These are phyloP conservation scores for Ogataea trehaloabstinens DNA, from an alignment of 805 yeast species.

Conservation along the genomic window DNA sequence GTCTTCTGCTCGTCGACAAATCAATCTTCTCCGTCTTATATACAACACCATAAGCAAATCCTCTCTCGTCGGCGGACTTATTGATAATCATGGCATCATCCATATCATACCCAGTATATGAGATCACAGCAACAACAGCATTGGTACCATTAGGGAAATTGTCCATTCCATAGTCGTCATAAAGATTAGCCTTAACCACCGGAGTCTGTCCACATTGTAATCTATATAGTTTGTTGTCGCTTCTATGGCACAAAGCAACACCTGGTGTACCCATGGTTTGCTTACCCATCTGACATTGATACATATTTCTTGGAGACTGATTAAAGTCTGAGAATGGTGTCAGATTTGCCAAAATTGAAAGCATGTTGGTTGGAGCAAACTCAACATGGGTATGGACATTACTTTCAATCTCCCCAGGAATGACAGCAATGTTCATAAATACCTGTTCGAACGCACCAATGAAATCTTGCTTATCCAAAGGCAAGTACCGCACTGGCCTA, in stretches of 20 bases:
- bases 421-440: slow-evolving; percentile 92
- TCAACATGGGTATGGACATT: slow-evolving; percentile 91
- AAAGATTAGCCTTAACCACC: slow-evolving; percentile 87
- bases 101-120: slow-evolving; percentile 99
- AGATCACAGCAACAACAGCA: slow-evolving; percentile 98
- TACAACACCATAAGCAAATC: slow-evolving; percentile 96
- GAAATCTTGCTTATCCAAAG: slow-evolving; percentile 76
- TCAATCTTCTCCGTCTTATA: slow-evolving; percentile 94
- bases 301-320: slow-evolving; percentile 99
- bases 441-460: slow-evolving; percentile 98
- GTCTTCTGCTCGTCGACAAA: slow-evolving; percentile 67
- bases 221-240: slow-evolving; percentile 91
- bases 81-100: slow-evolving; percentile 99
- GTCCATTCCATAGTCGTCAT: slow-evolving; percentile 97
- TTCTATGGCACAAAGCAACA: slow-evolving; percentile 86
- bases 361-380: slow-evolving; percentile 88
- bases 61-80: slow-evolving; percentile 96
- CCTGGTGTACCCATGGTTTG: slow-evolving; percentile 99
- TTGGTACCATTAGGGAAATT: slow-evolving; percentile 98
- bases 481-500: slow-evolving; percentile 91
- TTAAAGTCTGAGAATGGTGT: slow-evolving; percentile 98
- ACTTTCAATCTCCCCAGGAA: slow-evolving; percentile 83
- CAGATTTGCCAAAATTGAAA: slow-evolving; percentile 92
- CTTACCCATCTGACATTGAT: slow-evolving; percentile 99
- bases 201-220: slow-evolving; percentile 97